Percentiles rank a stretch among this genome's conserved stretches.
Conservation (phyloP, 371 early-diverging fungal genomes). For the Circinella minor region DNA sequence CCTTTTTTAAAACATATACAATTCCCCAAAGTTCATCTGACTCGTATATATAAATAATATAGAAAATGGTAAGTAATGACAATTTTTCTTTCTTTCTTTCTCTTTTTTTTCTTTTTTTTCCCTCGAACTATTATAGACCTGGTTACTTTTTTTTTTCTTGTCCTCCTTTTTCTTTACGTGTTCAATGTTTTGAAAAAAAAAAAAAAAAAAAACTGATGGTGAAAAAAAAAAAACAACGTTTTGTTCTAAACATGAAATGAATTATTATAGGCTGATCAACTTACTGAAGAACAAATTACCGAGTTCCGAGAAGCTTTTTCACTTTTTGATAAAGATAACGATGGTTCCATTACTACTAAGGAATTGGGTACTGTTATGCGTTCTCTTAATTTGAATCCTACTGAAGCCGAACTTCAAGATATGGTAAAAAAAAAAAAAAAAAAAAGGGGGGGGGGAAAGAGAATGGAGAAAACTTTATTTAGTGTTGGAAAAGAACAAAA, state of each 20-base stretch:
- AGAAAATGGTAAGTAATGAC: constrained; percentile 3
- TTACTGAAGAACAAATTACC: constrained; percentile 92
- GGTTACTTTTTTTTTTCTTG: too few relatives aligned
- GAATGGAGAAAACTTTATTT: too few relatives aligned
- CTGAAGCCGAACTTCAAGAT: constrained; percentile 82
- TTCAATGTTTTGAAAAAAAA: neutral
- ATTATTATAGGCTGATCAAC: constrained; percentile 77
- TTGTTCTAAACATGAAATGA: neutral
- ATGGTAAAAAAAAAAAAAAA: constrained; percentile 49
- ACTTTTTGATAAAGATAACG: constrained; percentile 72
- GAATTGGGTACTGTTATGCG: constrained; percentile 94
- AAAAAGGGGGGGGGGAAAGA: too few relatives aligned
- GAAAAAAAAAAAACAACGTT: too few relatives aligned
- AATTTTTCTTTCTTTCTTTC: neutral
- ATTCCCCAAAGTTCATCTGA: constrained; percentile 6
- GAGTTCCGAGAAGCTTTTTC: constrained; percentile 64
- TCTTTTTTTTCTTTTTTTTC: too few relatives aligned
- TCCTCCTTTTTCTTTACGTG: too few relatives aligned
- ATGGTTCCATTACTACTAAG: constrained; percentile 86
- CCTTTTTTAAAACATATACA: neutral
- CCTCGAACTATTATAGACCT: too few relatives aligned
- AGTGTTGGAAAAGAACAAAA: too few relatives aligned
- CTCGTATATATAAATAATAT: neutral
- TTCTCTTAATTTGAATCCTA: constrained; percentile 85
- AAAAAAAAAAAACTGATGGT: neutral